Evolutionary conservation across 1,284 basidiomycete species (phyloP), one percentile per base, ranked within the genome.

Genomic region (Cutaneotrichosporon sp.): DNA sequence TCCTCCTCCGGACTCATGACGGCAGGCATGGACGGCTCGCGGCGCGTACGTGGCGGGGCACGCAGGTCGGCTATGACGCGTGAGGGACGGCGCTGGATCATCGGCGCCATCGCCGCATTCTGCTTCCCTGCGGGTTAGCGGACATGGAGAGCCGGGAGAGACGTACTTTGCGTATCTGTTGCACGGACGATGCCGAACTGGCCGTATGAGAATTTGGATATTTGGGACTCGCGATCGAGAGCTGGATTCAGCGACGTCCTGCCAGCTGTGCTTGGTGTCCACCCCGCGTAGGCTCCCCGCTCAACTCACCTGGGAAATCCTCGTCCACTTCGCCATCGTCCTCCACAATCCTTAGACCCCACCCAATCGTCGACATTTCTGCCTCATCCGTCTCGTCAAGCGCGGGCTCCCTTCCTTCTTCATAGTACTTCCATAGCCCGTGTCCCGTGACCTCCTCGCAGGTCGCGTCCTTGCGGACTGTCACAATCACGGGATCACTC

Each of bases 301-400:
- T 12, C 1, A 4, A 39, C 37, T 55, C 46, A 92, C 90, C 85
- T 26, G 96, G 94, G 66, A 94, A 98, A 74, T 99, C 96, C 70
- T 97, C 94, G 69, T 99, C 96, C 0, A 97, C 91, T 72, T 97
- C 91, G 16, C 96, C 96, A 71, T 97, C 92, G 47, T 93, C 90
- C 67, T 99, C 94, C 8, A 93, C 90, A 52, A 98, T 92, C 54
- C 91, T 79, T 73, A 99, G 72, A n/a, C 90, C 85, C 93, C 94
- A 99, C 1, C 89, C 91, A 2, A 88, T 79, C 0, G 89, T 88
- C 37, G 82, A 85, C 49, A 89, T 76, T 62, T 75, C 81, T 50
- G 82, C 62, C 20, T 68, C 68, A 26, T 70, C 68, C 29, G 64
- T 71, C 44, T 67, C 68, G 26, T 70, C 68, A 44, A 83, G 83